A percentile compares a stretch with the other conserved stretches of the same genome.
phyloP scores from a whole-genome alignment of 2,329 filamentous ascomycete genomes.

The Trematosphaeria pertusa region DNA sequence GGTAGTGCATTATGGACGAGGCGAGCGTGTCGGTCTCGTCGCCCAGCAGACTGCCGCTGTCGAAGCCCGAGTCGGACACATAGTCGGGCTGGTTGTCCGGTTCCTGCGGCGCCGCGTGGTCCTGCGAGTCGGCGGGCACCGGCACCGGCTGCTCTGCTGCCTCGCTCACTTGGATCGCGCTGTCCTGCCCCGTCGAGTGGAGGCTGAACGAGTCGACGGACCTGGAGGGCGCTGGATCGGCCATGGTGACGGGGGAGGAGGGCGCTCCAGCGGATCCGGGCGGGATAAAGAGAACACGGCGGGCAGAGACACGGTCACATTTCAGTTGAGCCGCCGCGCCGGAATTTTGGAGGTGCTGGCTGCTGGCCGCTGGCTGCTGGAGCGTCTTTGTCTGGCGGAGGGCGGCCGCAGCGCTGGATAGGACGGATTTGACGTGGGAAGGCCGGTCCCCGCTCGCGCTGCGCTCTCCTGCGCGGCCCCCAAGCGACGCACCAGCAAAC shows the following conservation, averaged over 20 bases:
- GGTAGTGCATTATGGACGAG: slow-evolving; percentile 44
- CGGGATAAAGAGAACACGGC: not conserved
- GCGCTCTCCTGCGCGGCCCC: no score
- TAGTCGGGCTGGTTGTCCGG: slow-evolving; percentile 18
- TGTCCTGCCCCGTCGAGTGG: slow-evolving; percentile 29
- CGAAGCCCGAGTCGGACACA: slow-evolving; percentile 44
- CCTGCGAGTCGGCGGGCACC: not conserved
- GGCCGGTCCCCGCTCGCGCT: not conserved
- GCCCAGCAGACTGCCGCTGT: slow-evolving; percentile 44
- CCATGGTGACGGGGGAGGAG: slow-evolving; percentile 6
- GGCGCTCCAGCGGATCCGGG: not conserved
- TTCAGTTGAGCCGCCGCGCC: slow-evolving; percentile 4
- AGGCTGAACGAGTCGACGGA: slow-evolving; percentile 17
- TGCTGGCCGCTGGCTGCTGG: no score
- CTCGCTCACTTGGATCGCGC: slow-evolving; percentile 24
- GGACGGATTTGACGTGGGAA: not conserved
- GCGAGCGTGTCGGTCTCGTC: slow-evolving; percentile 46
- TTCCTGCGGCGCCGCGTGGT: slow-evolving; percentile 4
- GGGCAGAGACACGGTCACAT: not conserved
- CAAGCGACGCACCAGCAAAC: no score
- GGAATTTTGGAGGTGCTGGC: slow-evolving; percentile 1
- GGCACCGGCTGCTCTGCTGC: not conserved
- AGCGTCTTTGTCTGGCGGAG: slow-evolving; percentile 4
- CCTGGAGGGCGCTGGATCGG: slow-evolving; percentile 21
- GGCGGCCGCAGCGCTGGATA: no score